Evolutionary conservation across 1,284 basidiomycete genomes (phyloP), one percentile per base, ranked within the genome.

Genomic region (Leccinum subfulvum): DNA sequence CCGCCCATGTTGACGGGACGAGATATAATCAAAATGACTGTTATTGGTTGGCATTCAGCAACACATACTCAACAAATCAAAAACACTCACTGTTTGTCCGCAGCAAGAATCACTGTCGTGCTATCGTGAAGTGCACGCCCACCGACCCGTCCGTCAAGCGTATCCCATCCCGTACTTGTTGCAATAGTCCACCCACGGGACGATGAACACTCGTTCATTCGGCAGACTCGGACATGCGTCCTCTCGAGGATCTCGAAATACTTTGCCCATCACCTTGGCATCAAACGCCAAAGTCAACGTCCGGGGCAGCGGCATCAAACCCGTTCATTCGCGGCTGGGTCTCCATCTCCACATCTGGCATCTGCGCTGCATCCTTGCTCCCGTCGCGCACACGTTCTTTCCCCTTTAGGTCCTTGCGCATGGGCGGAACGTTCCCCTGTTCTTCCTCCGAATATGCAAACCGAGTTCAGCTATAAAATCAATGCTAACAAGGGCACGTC

Each of bases 161-260:
- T 98, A 98, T 1, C 96, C 97, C 88, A 98, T 96, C 10, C 97
- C 97, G 77, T 98, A 99, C 80, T 97, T 97, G 76, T 96, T 94
- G 75, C 93, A 96, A 75, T 98, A 98, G 77, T 99, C 97, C 55
- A 98, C 91, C 97, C 97, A 99, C 9, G 92, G 94, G 2, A 93
- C 92, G 68, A 99, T 94, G 77, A 98, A 99, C 18, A 97, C 90
- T 60, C 82, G 84, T 44, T 26, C 23, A 26, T 26, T 26, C 23
- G 26, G 26, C 26, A 26, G 26, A n/a, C n/a, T n/a, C n/a, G n/a
- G n/a, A 26, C 26, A 26, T 26, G 26, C 26, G 26, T 26, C 26
- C 26, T 26, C 26, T 26, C 26, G 26, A 26, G 26, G 26, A 26
- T 26, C 4, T 26, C 26, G 26, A 26, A 26, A 26, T 26, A 26